Evolutionary conservation across 106 monocot genomes (phyloP), one percentile per base, ranked within the genome.

Genomic region (Platanthera zijinensis): DNA sequence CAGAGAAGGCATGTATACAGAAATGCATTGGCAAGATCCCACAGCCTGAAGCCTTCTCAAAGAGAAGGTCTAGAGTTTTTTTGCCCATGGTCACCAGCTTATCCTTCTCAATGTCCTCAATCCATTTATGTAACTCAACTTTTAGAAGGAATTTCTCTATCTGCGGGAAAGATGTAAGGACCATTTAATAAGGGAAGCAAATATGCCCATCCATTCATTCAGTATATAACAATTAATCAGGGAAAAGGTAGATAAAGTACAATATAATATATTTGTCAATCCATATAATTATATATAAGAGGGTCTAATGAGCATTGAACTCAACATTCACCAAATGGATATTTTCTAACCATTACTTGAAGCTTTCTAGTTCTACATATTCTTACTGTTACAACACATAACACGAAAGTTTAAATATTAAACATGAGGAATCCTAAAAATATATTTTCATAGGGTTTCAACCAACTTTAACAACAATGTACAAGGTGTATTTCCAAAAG

Each of bases 41-140:
- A 79, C 78, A 52, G 77, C 25, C 56, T 92, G 84, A 50, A 92
- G 84, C 54, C 80, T 86, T 74, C 89, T 89, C 56, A 92, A 76
- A 30, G 79, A 81, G 21, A n/a, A 83, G 84, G 63, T 73, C 77
- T 50, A 92, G 77, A 48, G 91, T 89, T 81, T 79, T 92, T 62
- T 75, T 83, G 77, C 68, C 86, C 84, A 89, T 82, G 30, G 19
- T 74, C 51, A 78, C 83, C 39, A 69, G 72, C 70, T 86, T 89
- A 63, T 82, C 70, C 63, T 86, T 86, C 79, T 88, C 88, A 50
- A 86, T 69, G 11, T 78, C 81, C 46, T 86, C 86, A 51, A 92
- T 78, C 84, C 84, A 86, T 77, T 76, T 92, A 81, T 83, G 68
- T 2, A 92, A 80, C 75, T 92, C 88, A 76, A 75, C 78, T 68